A percentile compares a stretch with the other conserved stretches of the same genome.
These are phyloP conservation scores for Mycosphaerelloides madeirae DNA, from an alignment of 2,329 filamentous ascomycete genomes.

Conservation along the genomic window DNA sequence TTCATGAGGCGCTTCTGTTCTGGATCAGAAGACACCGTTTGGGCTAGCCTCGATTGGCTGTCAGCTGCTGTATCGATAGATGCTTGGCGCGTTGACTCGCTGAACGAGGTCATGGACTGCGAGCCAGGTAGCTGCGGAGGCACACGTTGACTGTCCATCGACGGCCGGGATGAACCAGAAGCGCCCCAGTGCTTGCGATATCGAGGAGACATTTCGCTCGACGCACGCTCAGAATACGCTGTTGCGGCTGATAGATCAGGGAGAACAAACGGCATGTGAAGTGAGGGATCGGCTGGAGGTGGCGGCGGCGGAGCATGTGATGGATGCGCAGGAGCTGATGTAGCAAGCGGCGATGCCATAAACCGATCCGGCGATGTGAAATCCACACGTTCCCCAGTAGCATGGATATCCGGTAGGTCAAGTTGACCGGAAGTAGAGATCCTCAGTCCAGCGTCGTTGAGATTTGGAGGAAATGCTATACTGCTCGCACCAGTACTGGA, in stretches of 20 bases:
- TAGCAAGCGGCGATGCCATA: slow-evolving; percentile 12
- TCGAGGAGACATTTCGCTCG: slow-evolving; percentile 28
- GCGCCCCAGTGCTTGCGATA: slow-evolving; percentile 26
- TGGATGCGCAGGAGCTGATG: slow-evolving; percentile 38
- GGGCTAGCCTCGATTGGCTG: slow-evolving; percentile 17
- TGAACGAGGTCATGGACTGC: slow-evolving; percentile 33
- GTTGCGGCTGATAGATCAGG: slow-evolving; percentile 22
- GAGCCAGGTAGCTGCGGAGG: slow-evolving; percentile 24
- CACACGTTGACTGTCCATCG: slow-evolving; percentile 29
- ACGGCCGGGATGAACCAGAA: slow-evolving; percentile 29
- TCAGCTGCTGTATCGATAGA: slow-evolving; percentile 25
- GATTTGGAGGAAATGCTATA: slow-evolving; percentile 17
- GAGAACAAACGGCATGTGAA: slow-evolving; percentile 17
- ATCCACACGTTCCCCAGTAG: slow-evolving; percentile 17
- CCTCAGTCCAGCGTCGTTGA: slow-evolving; percentile 22
- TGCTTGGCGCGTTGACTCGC: slow-evolving; percentile 25
- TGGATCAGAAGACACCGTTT: slow-evolving; percentile 26
- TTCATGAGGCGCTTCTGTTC: slow-evolving; percentile 69
- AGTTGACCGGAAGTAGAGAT: slow-evolving; percentile 30
- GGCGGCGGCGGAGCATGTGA: slow-evolving; percentile 44
- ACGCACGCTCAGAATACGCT: slow-evolving; percentile 24
- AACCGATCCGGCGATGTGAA: slow-evolving; percentile 13
- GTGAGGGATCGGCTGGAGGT: slow-evolving; percentile 2
- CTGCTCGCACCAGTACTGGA: slow-evolving; percentile 28
- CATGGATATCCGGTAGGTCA: slow-evolving; percentile 36